phyloP scores from a whole-genome alignment of 192 early-diverging fungal species.

The Chytriomyces sp. region DNA sequence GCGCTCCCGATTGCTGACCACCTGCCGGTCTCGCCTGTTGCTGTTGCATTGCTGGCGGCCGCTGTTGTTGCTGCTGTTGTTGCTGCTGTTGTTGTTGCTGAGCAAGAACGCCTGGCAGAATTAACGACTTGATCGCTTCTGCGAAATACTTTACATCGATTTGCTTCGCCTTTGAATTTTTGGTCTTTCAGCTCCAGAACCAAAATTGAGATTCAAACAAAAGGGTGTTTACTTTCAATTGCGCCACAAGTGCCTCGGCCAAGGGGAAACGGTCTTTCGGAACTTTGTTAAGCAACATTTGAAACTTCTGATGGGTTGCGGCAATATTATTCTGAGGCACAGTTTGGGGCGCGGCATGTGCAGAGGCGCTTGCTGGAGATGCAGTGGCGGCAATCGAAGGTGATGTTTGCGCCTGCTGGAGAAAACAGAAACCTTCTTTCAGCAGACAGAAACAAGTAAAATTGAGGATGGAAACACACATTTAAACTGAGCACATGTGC shows the following conservation, averaged over 20 bases:
- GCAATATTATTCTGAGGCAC: background rate
- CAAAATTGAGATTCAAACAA: background rate
- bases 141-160: constrained; percentile 17
- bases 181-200: background rate
- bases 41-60: background rate
- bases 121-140: constrained; percentile 15
- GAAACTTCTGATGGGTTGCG: constrained; percentile 16
- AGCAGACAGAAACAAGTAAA: no score
- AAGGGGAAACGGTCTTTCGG: constrained; percentile 26
- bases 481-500: no score
- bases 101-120: background rate
- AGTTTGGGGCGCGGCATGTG: background rate
- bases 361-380: background rate
- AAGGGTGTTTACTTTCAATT: constrained; percentile 16
- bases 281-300: constrained; percentile 5
- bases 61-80: background rate
- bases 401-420: no score
- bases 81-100: constrained; percentile 3
- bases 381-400: background rate
- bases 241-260: constrained; percentile 1
- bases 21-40: constrained; percentile 11
- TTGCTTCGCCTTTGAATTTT: constrained; percentile 7
- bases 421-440: no score
- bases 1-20: background rate
- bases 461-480: no score